Evolutionary conservation across 306 rosid genomes (phyloP), one percentile per base, ranked within the genome.

Genomic region (Quercus cerris): DNA sequence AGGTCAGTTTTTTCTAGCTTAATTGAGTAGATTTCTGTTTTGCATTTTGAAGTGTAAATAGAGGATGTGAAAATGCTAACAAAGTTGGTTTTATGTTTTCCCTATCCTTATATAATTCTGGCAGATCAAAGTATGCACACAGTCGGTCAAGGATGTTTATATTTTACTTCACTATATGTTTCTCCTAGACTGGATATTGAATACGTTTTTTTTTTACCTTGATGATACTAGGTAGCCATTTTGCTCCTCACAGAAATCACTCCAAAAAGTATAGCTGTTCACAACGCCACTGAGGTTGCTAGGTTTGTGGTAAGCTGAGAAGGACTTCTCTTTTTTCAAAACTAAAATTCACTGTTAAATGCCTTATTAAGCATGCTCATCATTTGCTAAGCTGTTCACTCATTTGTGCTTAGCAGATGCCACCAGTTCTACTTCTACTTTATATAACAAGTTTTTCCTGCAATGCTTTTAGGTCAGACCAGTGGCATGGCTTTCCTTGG

Each of bases 171-270:
- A 14, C 9, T 15, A 1, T 35, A 18, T 19, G 52, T 33, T 67
- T n/a, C 72, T 67, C 72, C 38, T 67, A 9, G 72, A 18, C 25
- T 68, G 52, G 27, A 35, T 59, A 19, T 62, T 38, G 67, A 62
- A 17, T 30, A 14, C 19, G 25, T 49, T 72, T 78, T 73, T 25
- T 77, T 61, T 59, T 77, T 70, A 72, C 35, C 70, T 31, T 64
- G 23, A 81, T 79, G 70, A 85, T 81, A 77, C 85, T 56, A 96
- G 99, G 99, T 96, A 88, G 97, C 91, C 54, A 90, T 96, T 88
- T 89, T 96, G 90, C 97, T 96, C 52, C 99, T 96, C 79, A 96
- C 99, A n/a, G 98, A 96, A 86, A 94, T 96, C 82, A 96, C 99
- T 85, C 99, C 99, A 18, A 96, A 96, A 85, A 93, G 97, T 78